These are phyloP conservation scores for Wickerhamomyces queroliae DNA, from an alignment of 805 yeast genomes.

Conservation along the genomic window DNA sequence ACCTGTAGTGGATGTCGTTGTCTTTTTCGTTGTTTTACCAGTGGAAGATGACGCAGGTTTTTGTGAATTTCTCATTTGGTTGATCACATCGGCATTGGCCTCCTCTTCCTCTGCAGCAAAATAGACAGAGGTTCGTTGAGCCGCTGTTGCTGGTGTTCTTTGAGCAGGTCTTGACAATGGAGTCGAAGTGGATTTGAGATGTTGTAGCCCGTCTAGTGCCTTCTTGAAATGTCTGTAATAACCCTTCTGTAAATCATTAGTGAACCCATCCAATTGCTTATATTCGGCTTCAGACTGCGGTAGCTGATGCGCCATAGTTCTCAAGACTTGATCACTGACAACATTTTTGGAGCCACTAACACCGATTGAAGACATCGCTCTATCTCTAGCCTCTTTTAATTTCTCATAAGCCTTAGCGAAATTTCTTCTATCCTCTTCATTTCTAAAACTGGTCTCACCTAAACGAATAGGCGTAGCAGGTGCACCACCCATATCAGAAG, in stretches of 20 bases:
- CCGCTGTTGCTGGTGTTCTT: no score
- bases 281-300: conserved; percentile 48
- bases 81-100: no score
- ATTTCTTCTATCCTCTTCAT: conserved; percentile 15
- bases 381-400: conserved; percentile 36
- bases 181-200: not conserved
- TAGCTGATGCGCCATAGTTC: conserved; percentile 48
- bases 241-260: conserved; percentile 16
- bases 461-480: conserved; percentile 18
- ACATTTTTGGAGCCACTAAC: conserved; percentile 22
- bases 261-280: conserved; percentile 29
- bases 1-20: not conserved
- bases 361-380: conserved; percentile 35
- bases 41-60: not conserved
- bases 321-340: conserved; percentile 34
- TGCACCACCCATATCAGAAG: conserved; percentile 8
- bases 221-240: conserved; percentile 35
- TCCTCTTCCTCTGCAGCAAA: no score
- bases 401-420: conserved; percentile 14
- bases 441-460: conserved; percentile 10
- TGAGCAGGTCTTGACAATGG: no score
- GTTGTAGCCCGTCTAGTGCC: not conserved
- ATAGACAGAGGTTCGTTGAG: no score
- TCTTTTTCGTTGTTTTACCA: not conserved
- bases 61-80: no score